Evolutionary conservation across 2,329 filamentous ascomycete genomes (phyloP).

Genomic region (Akanthomyces uredinophilus): DNA sequence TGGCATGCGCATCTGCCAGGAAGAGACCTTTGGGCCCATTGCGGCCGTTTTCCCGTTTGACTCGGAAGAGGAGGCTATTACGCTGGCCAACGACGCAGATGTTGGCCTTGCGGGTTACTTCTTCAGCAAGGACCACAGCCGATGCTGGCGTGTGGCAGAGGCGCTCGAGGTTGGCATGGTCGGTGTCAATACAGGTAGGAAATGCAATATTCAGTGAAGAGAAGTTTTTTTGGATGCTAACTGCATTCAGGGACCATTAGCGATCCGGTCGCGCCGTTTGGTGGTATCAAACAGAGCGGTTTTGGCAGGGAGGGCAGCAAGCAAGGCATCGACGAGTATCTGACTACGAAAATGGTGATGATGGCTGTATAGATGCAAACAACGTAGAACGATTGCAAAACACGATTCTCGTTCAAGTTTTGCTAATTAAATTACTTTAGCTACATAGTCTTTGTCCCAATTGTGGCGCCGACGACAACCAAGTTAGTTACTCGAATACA

Average conservation of each 20-base stretch:
- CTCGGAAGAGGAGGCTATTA: constrained; percentile 43
- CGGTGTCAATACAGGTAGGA: constrained; percentile 45
- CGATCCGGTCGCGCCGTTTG: constrained; percentile 32
- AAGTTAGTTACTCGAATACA: too few species aligned
- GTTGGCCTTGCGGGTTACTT: constrained; percentile 30
- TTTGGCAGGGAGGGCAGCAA: constrained; percentile 51
- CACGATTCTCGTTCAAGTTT: background rate
- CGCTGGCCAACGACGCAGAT: constrained; percentile 46
- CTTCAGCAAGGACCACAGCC: constrained; percentile 24
- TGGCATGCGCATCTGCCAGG: constrained; percentile 18
- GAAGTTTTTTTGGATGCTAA: constrained; percentile 12
- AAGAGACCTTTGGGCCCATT: constrained; percentile 26
- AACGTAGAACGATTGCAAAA: background rate
- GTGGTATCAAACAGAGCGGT: constrained; percentile 30
- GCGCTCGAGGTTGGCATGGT: constrained; percentile 62
- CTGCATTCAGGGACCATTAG: constrained; percentile 47
- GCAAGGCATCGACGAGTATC: constrained; percentile 73
- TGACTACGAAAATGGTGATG: constrained; percentile 60
- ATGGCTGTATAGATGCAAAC: background rate
- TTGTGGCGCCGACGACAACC: too few species aligned
- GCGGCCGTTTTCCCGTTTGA: constrained; percentile 44
- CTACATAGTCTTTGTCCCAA: too few species aligned
- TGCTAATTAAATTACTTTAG: too few species aligned
- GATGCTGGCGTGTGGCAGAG: constrained; percentile 39
- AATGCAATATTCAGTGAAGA: too few species aligned